phyloP scores from a whole-genome alignment of 1,284 basidiomycete genomes.

The Ganoderma multipileum region DNA sequence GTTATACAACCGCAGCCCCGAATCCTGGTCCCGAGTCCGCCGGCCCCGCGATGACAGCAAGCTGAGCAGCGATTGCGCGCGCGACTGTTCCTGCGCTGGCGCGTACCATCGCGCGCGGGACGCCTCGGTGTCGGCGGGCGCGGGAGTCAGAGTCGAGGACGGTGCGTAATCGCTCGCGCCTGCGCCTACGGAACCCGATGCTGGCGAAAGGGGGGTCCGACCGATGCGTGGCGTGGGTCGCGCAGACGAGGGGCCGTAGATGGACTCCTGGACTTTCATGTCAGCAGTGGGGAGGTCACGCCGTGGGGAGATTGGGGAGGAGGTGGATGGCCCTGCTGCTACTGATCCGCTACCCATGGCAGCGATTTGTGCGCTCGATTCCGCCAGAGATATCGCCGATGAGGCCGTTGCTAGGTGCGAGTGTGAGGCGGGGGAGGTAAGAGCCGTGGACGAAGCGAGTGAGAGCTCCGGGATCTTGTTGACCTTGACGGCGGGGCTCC shows the following conservation, averaged over 20 bases:
- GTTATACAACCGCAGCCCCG: slow-evolving; percentile 26
- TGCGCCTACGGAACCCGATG: neutral
- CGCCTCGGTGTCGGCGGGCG: slow-evolving; percentile 2
- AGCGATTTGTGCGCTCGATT: neutral
- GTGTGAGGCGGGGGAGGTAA: neutral
- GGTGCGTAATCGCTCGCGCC: neutral
- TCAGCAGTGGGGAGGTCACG: neutral
- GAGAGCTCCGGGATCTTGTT: slow-evolving; percentile 1
- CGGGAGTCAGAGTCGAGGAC: neutral
- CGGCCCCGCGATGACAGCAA: slow-evolving; percentile 14
- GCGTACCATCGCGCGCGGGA: slow-evolving; percentile 26
- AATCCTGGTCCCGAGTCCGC: slow-evolving; percentile 16
- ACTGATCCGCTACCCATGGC: neutral
- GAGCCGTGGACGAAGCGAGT: neutral
- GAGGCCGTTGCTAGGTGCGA: neutral
- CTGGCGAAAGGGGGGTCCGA: neutral
- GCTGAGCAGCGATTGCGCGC: slow-evolving; percentile 19
- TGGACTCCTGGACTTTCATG: slow-evolving; percentile 4
- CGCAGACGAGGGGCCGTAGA: slow-evolving; percentile 1
- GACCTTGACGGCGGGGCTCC: neutral
- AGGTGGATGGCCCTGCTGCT: neutral
- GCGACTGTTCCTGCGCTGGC: slow-evolving; percentile 15
- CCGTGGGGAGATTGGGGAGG: neutral
- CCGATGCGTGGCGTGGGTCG: neutral
- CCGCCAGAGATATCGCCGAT: neutral